Percentiles rank a stretch among this genome's conserved stretches.
Conservation (phyloP, 192 early-diverging fungal species). For the Spizellomyces punctatus region DNA sequence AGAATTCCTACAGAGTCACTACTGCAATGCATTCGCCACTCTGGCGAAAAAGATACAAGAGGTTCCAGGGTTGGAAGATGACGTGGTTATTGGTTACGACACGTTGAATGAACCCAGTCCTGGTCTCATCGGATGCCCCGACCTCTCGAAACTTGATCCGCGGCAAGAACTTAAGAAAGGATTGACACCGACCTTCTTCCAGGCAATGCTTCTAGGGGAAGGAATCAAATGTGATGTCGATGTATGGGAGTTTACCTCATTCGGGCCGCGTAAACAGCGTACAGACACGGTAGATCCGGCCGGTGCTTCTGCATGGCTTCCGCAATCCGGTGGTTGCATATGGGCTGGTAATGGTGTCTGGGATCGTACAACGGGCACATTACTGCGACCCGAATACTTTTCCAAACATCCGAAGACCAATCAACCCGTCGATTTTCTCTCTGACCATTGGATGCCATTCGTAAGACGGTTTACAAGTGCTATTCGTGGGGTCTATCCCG, state of each 20-base stretch:
- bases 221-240: slow-evolving; percentile 59
- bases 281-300: slow-evolving; percentile 49
- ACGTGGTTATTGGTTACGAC: slow-evolving; percentile 75
- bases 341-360: slow-evolving; percentile 78
- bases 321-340: slow-evolving; percentile 48
- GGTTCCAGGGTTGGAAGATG: slow-evolving; percentile 45
- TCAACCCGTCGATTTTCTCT: slow-evolving; percentile 58
- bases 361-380: slow-evolving; percentile 36
- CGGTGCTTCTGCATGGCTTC: slow-evolving; percentile 43
- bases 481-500: slow-evolving; percentile 55
- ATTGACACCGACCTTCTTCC: slow-evolving; percentile 68
- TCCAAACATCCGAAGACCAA: slow-evolving; percentile 62
- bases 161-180: slow-evolving; percentile 62
- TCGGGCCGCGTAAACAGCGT: slow-evolving; percentile 58
- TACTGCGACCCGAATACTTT: slow-evolving; percentile 67
- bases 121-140: slow-evolving; percentile 63
- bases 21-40: slow-evolving; percentile 60
- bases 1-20: slow-evolving; percentile 67
- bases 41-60: slow-evolving; percentile 58
- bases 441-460: slow-evolving; percentile 72
- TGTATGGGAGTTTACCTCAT: slow-evolving; percentile 67
- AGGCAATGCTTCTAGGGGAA: slow-evolving; percentile 67
- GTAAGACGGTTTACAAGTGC: slow-evolving; percentile 64
- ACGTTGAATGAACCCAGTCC: slow-evolving; percentile 67
- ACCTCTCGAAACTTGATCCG: slow-evolving; percentile 50